Evolutionary conservation across 257 asterid genomes (phyloP), one percentile per base, ranked within the genome.

Genomic region (Fraxinus cuspidata): DNA sequence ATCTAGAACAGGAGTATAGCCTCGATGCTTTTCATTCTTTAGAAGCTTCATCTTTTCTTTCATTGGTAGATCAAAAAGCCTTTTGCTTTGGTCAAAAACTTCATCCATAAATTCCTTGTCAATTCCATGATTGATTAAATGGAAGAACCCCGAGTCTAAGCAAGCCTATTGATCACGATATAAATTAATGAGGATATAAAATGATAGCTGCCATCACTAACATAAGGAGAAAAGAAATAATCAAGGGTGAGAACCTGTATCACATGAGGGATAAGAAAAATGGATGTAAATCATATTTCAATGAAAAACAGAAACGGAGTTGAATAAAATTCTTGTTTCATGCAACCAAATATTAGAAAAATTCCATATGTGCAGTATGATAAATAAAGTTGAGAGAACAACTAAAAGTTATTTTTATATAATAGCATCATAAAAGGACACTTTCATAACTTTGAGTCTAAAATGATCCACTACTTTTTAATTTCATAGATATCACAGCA

Each of bases 1-100:
- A 86, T 95, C 98, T 21, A 91, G 84, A 74, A 90, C 4, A 49
- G 99, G 99, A 37, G 97, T 95, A 81, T 95, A 93, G 82, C 99
- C 99, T 69, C 99, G 96, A 80, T 81, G 79, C 53, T 89, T 93
- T 78, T 84, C 88, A 67, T 88, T 95, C 82, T 87, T 89, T 23
- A 93, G 80, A 77, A 91, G 81, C 92, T 89, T 95, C 97, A 90
- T 95, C 89, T 95, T 92, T 75, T 91, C 97, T 64, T 85, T 84
- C 82, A 78, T 79, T 8, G 97, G 89, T 83, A 93, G 80, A 74
- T 64, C 74, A 78, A 96, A 96, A 76, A 96, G 84, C 74, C 79
- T 84, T 82, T 85, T 90, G 90, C 97, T 92, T 82, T 93, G 97
- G 51, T 76, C 85, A 85, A 95, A 91, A 73, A 95, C 92, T 77